Conservation (phyloP, 2,329 filamentous ascomycete genomes). For the Nemania diffusa region DNA sequence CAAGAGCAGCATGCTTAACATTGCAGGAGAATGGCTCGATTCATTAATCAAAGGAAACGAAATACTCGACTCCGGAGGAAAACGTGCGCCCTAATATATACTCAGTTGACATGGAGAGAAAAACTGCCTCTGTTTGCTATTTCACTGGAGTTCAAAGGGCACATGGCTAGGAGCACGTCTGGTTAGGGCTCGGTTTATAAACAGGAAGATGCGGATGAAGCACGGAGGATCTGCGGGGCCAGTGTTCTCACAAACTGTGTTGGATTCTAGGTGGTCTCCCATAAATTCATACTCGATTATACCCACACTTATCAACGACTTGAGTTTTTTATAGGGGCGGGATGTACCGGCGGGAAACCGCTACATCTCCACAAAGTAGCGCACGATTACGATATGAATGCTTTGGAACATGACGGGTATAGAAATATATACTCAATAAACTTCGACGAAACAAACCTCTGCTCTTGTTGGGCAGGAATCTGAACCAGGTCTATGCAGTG, state of each 20-base stretch:
- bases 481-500: background rate
- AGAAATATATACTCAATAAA: conserved; percentile 20
- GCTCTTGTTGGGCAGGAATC: background rate
- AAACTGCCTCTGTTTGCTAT: conserved; percentile 10
- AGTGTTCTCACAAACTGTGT: background rate
- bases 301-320: conserved; percentile 18
- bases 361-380: background rate
- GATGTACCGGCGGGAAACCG: background rate
- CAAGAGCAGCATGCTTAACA: conserved; percentile 81
- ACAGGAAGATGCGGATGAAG: conserved; percentile 6
- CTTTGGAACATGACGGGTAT: background rate
- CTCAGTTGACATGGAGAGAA: background rate
- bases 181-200: background rate
- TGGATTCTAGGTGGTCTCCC: conserved; percentile 15
- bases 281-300: conserved; percentile 20
- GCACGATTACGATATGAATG: conserved; percentile 19
- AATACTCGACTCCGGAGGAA: conserved; percentile 55
- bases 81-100: conserved; percentile 2
- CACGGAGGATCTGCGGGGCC: background rate
- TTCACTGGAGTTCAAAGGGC: conserved; percentile 25
- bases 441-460: background rate
- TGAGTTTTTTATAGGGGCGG: background rate
- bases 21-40: conserved; percentile 82
- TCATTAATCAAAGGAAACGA: conserved; percentile 76
- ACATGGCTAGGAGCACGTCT: conserved; percentile 13